Evolutionary conservation across 2,329 filamentous ascomycete species (phyloP).

Genomic region (Pseudogymnoascus sp.): DNA sequence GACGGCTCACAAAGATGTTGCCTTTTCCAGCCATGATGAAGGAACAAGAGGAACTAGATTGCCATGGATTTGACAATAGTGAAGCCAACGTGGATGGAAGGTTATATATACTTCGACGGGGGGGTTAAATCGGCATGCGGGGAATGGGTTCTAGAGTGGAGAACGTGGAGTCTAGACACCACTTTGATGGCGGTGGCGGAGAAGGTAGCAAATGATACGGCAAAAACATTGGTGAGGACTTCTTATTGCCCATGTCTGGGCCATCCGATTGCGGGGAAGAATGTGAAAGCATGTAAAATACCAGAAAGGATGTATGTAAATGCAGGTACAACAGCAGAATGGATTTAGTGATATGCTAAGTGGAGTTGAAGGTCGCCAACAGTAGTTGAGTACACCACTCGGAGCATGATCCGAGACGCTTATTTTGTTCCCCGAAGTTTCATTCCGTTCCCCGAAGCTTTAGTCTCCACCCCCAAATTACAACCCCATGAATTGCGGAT

Average conservation of each 20-base stretch:
- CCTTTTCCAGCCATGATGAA: constrained; percentile 11
- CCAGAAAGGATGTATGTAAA: not conserved
- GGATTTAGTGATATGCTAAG: not conserved
- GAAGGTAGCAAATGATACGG: not conserved
- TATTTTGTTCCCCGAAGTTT: not conserved
- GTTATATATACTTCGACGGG: not conserved
- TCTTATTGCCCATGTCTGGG: not conserved
- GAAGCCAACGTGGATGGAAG: not conserved
- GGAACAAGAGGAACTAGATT: not conserved
- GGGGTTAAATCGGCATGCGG: not conserved
- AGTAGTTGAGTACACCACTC: not conserved
- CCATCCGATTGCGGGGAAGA: not conserved
- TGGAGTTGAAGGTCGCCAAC: not conserved
- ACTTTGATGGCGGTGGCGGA: not conserved
- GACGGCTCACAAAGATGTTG: constrained; percentile 15
- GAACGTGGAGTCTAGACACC: not conserved
- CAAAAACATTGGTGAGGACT: not conserved
- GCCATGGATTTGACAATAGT: not conserved
- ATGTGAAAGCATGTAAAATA: not conserved
- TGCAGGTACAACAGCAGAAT: not conserved
- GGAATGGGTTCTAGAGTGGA: not conserved
- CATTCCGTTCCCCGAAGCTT: not conserved
- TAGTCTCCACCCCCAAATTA: not conserved
- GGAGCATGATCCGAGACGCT: not conserved
- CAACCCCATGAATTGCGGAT: not conserved